These are phyloP conservation scores for Thamnidium elegans DNA, from an alignment of 192 early-diverging fungal genomes.

Conservation along the genomic window DNA sequence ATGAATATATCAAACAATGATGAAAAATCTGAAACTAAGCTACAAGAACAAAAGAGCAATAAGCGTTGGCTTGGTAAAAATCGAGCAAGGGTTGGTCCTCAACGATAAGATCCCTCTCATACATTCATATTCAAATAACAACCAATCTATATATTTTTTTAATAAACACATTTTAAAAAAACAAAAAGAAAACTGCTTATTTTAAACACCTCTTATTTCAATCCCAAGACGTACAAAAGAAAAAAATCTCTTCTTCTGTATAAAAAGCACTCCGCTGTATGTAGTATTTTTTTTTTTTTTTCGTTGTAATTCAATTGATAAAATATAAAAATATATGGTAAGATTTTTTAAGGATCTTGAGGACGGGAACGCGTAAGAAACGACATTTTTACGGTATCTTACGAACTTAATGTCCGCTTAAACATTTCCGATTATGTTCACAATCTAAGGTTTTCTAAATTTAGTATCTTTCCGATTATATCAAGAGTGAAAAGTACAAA, in stretches of 20 bases:
- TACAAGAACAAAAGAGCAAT: not conserved
- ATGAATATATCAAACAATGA: conserved; percentile 1
- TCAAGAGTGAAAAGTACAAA: no score
- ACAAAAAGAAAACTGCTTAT: no score
- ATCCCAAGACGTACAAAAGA: no score
- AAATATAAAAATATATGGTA: not conserved
- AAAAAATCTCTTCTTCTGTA: no score
- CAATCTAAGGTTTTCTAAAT: conserved; percentile 9
- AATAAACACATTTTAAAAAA: no score
- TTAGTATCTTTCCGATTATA: no score
- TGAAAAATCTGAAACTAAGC: not conserved
- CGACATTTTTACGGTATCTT: conserved; percentile 20
- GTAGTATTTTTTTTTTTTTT: no score
- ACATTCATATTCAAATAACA: not conserved
- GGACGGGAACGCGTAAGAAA: conserved; percentile 39
- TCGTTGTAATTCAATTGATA: no score
- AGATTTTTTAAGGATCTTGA: conserved; percentile 22
- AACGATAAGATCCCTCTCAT: not conserved
- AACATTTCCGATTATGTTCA: conserved; percentile 21
- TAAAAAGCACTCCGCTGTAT: no score
- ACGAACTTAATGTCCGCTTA: conserved; percentile 27
- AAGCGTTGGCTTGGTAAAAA: conserved; percentile 19
- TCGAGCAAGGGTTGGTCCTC: conserved; percentile 19
- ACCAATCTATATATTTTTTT: not conserved
- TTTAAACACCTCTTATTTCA: no score